Evolutionary conservation across 805 yeast species (phyloP).

Genomic region (Ogataea siamensis): DNA sequence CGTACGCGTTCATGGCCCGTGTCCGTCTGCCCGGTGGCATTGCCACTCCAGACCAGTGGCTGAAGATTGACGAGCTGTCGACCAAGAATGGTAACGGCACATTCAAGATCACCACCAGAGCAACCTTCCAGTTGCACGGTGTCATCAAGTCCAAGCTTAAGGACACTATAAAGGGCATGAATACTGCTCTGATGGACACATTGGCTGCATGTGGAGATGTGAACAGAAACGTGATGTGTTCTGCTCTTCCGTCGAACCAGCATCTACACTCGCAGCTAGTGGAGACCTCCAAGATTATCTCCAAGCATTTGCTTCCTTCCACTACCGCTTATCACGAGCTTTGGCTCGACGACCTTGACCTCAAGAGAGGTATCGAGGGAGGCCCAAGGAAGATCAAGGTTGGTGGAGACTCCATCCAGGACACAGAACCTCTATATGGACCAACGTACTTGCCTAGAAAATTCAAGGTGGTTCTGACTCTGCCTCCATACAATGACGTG

Average conservation of each 20-base stretch:
- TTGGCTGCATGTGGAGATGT: slow-evolving; percentile 99
- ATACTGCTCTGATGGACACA: slow-evolving; percentile 86
- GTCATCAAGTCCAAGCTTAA: slow-evolving; percentile 85
- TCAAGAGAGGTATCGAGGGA: slow-evolving; percentile 51
- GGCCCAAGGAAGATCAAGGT: slow-evolving; percentile 86
- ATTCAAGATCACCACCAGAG: slow-evolving; percentile 91
- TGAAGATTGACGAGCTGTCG: slow-evolving; percentile 77
- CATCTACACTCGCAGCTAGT: slow-evolving; percentile 76
- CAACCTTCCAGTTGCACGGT: slow-evolving; percentile 95
- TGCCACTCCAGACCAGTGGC: slow-evolving; percentile 86
- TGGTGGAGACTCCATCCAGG: slow-evolving; percentile 80
- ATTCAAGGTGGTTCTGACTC: slow-evolving; percentile 90
- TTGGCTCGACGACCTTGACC: slow-evolving; percentile 57
- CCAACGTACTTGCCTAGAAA: slow-evolving; percentile 89
- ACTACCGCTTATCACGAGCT: slow-evolving; percentile 97
- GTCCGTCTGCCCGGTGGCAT: slow-evolving; percentile 92
- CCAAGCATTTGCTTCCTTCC: slow-evolving; percentile 81
- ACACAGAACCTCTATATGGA: slow-evolving; percentile 86
- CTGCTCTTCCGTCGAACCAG: slow-evolving; percentile 86
- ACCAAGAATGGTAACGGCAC: slow-evolving; percentile 88
- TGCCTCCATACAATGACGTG: slow-evolving; percentile 95
- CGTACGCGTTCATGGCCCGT: slow-evolving; percentile 95
- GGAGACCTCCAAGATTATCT: slow-evolving; percentile 58
- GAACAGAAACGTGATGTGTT: slow-evolving; percentile 89
- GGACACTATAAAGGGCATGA: slow-evolving; percentile 90